Percentiles rank a stretch among this genome's conserved stretches.
Evolutionary conservation across 345 rosid genomes (phyloP).

Genomic region (Abelmoschus esculentus): DNA sequence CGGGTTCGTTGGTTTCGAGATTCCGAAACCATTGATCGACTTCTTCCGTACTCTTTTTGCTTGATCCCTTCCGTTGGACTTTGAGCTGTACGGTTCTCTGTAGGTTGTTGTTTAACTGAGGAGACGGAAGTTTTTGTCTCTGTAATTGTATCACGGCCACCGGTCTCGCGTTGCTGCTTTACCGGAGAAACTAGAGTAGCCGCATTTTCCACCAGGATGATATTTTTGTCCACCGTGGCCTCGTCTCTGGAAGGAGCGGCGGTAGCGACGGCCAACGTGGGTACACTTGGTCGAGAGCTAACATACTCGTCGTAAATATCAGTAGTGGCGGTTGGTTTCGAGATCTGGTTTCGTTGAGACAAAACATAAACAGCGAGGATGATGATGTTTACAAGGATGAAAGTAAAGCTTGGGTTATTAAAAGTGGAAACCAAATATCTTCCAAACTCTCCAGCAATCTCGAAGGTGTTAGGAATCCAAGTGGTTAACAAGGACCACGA

Average conservation of each 20-base stretch:
- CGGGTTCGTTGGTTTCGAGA: not conserved
- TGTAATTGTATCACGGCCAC: not conserved
- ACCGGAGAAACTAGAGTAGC: not conserved
- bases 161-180: not conserved
- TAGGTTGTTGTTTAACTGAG: not conserved
- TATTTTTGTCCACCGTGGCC: not conserved
- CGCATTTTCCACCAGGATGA: conserved; percentile 8
- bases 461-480: not conserved
- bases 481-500: conserved; percentile 1
- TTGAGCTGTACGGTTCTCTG: not conserved
- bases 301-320: conserved; percentile 13
- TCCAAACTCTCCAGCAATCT: not conserved
- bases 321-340: not conserved
- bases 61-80: not conserved
- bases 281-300: not conserved
- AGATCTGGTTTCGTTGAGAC: not conserved
- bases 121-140: conserved; percentile 3
- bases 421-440: not conserved
- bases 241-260: not conserved
- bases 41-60: not conserved
- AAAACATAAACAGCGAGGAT: not conserved
- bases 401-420: not conserved
- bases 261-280: too few relatives aligned
- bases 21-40: conserved; percentile 7
- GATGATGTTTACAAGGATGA: conserved; percentile 1